phyloP scores from a whole-genome alignment of 768 basidiomycete species.

The Mycena indigotica region DNA sequence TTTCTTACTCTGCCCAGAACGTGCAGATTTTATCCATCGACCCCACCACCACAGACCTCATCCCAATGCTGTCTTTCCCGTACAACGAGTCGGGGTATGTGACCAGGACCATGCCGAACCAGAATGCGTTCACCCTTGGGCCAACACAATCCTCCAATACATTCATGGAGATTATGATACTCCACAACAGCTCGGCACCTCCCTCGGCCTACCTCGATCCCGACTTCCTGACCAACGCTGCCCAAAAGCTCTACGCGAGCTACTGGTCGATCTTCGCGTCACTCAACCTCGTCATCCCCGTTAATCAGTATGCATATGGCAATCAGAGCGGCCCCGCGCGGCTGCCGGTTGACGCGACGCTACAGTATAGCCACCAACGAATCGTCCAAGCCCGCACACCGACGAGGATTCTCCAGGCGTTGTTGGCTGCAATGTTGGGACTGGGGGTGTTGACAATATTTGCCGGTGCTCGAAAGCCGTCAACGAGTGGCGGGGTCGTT shows the following conservation, averaged over 20 bases:
- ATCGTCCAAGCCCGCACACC: constrained; percentile 8
- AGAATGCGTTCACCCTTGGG: background rate
- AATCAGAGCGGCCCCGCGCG: background rate
- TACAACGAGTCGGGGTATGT: background rate
- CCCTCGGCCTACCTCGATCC: constrained; percentile 7
- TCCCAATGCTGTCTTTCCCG: background rate
- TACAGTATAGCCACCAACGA: background rate
- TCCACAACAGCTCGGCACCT: constrained; percentile 4
- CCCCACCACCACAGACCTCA: background rate
- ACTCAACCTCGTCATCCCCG: background rate
- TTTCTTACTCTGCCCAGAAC: background rate
- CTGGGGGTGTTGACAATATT: background rate
- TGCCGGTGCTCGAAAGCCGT: background rate
- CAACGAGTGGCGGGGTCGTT: no score
- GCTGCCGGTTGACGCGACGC: background rate
- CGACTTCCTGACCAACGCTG: background rate
- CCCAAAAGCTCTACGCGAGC: background rate
- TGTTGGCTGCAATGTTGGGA: constrained; percentile 1
- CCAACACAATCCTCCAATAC: constrained; percentile 3
- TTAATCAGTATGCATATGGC: background rate
- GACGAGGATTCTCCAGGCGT: constrained; percentile 6
- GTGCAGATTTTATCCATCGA: background rate
- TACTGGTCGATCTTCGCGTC: constrained; percentile 4
- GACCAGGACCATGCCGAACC: background rate
- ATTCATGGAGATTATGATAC: constrained; percentile 8